Base-by-base conservation (phyloP, 176 grass and related monocot species). In the Olyra latifolia region DNA sequence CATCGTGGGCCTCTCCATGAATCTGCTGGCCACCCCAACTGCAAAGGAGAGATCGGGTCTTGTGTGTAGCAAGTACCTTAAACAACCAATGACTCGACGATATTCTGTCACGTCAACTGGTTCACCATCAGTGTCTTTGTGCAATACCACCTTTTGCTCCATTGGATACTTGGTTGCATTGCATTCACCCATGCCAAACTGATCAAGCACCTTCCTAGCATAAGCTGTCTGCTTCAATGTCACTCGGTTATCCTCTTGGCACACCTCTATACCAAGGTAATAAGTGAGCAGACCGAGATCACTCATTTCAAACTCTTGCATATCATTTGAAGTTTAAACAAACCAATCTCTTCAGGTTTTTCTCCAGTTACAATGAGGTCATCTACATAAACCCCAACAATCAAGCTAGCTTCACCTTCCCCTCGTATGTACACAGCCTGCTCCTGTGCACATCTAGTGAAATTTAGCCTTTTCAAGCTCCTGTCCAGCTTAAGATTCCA, bases 311-410 rank as follows among this genome's bases (percentile, higher is more conserved):
- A 61, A 61, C 5, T 29, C 12, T 1, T 0, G 2, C 11, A n/a
- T n/a, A 4, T 29, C 57, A 61, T 61, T 28, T 61, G 25, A 1
- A 28, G 0, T 1, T 61, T 61, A 1, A 61, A 56, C 2, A 12
- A 0, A 1, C 0, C 0, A 2, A 58, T 58, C 0, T n/a, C 57
- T 0, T 13, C 4, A 0, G 1, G 3, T 14, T 23, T 13, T 13
- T 11, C 2, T 13, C 57, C 13, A 0, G 14, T 62, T 0, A 62
- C 13, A 3, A 62, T 17, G 1, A 32, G 16, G 13, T 62, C 13
- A 15, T 62, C 59, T 3, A 62, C 27, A 32, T 32, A 62, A 7
- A 32, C 27, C 0, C 59, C 59, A 3, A 62, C 14, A 15, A 61
- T 59, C 3, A 59, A n/a, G n/a, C n/a, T n/a, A n/a, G n/a, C n/a